Percentiles rank a stretch among this genome's conserved stretches.
Conservation (phyloP, 768 basidiomycete species). For the Lentinula aciculospora region DNA sequence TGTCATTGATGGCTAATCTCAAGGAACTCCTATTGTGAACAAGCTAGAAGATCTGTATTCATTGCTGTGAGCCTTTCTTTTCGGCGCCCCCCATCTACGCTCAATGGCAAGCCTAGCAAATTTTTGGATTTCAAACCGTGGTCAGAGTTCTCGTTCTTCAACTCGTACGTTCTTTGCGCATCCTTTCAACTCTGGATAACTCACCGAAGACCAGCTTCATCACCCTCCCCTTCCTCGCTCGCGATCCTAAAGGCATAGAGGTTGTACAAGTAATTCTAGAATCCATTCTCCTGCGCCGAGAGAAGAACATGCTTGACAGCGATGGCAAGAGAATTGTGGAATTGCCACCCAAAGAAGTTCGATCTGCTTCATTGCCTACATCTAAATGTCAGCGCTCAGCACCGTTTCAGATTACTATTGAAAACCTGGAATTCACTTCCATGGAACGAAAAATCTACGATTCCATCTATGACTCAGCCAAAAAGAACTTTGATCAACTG, state of each 20-base stretch:
- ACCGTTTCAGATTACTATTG: conserved; percentile 49
- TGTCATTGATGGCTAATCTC: not conserved
- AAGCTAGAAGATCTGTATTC: conserved; percentile 89
- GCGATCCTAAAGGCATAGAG: conserved; percentile 89
- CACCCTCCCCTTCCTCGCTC: conserved; percentile 85
- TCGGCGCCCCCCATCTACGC: not conserved
- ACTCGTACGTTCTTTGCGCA: conserved; percentile 48
- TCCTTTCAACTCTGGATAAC: not conserved
- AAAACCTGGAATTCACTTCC: conserved; percentile 74
- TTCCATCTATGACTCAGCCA: conserved; percentile 75
- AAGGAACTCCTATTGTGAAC: conserved; percentile 93
- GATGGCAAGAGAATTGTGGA: conserved; percentile 87
- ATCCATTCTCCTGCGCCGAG: conserved; percentile 78
- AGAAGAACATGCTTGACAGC: conserved; percentile 87
- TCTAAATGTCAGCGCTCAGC: conserved; percentile 5
- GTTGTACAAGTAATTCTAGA: conserved; percentile 94
- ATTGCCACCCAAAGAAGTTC: conserved; percentile 79
- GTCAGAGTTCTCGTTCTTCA: conserved; percentile 85
- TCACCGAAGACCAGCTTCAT: conserved; percentile 60
- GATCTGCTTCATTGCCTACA: conserved; percentile 1
- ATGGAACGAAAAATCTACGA: conserved; percentile 87
- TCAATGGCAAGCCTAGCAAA: conserved; percentile 37
- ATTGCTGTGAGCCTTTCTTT: conserved; percentile 43
- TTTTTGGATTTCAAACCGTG: conserved; percentile 77
- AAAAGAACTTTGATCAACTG: conserved; percentile 73